These are phyloP conservation scores for Xylaria sp. DNA, from an alignment of 2,329 filamentous ascomycete species.

Conservation along the genomic window DNA sequence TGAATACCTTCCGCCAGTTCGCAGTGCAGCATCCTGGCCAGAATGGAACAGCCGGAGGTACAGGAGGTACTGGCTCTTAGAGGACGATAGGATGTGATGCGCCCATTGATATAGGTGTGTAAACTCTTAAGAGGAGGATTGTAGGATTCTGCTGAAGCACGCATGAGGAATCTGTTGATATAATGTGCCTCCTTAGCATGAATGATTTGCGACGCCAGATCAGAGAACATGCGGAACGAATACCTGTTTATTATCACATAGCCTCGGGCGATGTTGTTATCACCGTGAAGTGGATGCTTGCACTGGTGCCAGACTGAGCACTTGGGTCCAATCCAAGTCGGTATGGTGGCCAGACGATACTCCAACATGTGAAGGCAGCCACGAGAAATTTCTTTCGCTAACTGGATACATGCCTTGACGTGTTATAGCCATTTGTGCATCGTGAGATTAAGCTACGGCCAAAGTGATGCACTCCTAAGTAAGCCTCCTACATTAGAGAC, in stretches of 20 bases:
- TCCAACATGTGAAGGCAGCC: neutral
- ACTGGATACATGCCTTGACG: too few relatives aligned
- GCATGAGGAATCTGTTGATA: neutral
- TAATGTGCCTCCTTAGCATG: neutral
- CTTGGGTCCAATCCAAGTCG: too few relatives aligned
- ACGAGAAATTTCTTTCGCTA: neutral
- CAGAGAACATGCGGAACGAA: too few relatives aligned
- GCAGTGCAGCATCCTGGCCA: slow-evolving; percentile 41
- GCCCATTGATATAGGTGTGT: neutral
- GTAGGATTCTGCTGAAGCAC: neutral
- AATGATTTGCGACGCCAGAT: neutral
- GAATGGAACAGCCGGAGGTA: slow-evolving; percentile 8
- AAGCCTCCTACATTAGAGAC: too few relatives aligned
- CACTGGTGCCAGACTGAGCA: too few relatives aligned
- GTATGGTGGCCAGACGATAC: neutral
- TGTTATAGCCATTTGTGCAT: too few relatives aligned
- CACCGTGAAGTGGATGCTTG: too few relatives aligned
- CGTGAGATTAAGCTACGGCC: too few relatives aligned
- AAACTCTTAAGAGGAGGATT: neutral
- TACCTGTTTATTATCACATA: too few relatives aligned
- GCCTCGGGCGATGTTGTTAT: too few relatives aligned
- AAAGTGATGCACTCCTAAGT: too few relatives aligned
- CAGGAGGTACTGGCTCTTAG: neutral
- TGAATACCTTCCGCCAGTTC: slow-evolving; percentile 58
- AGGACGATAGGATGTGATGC: neutral